A percentile compares a stretch with the other conserved stretches of the same genome.
phyloP scores from a whole-genome alignment of 176 grass and related monocot genomes.

The Eleusine indica region DNA sequence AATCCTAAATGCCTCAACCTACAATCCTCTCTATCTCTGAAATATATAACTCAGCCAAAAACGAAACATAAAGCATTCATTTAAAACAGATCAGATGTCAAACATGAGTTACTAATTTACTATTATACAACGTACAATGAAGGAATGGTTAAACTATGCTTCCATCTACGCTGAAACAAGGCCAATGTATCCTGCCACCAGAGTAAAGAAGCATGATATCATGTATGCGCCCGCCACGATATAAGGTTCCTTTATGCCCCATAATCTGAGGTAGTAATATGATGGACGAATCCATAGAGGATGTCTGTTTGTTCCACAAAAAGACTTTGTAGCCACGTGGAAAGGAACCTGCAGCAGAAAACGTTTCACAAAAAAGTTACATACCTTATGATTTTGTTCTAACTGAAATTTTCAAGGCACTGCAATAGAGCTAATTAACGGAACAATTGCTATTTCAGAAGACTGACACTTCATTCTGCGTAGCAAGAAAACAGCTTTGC shows the following conservation, averaged over 20 bases:
- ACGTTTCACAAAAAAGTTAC: background rate
- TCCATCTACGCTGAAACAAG: constrained; percentile 69
- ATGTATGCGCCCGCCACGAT: constrained; percentile 77
- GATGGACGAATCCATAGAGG: constrained; percentile 47
- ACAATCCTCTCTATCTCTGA: background rate
- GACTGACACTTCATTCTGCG: background rate
- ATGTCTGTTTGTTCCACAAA: constrained; percentile 40
- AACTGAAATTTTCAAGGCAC: background rate
- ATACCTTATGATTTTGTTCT: background rate
- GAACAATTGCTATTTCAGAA: background rate
- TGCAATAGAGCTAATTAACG: background rate
- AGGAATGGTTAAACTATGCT: constrained; percentile 33
- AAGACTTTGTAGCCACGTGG: constrained; percentile 39
- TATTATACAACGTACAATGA: background rate
- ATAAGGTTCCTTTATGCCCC: constrained; percentile 71
- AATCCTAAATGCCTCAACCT: background rate
- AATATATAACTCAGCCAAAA: background rate
- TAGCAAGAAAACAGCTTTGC: background rate
- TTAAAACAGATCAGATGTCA: background rate
- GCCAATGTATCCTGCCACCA: constrained; percentile 80
- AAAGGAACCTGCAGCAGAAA: constrained; percentile 58
- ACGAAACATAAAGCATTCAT: background rate
- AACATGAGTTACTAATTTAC: background rate
- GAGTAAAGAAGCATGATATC: constrained; percentile 67
- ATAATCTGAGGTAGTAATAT: constrained; percentile 60